These are phyloP conservation scores for Coemansia sp. DNA, from an alignment of 192 early-diverging fungal genomes.

Conservation along the genomic window DNA sequence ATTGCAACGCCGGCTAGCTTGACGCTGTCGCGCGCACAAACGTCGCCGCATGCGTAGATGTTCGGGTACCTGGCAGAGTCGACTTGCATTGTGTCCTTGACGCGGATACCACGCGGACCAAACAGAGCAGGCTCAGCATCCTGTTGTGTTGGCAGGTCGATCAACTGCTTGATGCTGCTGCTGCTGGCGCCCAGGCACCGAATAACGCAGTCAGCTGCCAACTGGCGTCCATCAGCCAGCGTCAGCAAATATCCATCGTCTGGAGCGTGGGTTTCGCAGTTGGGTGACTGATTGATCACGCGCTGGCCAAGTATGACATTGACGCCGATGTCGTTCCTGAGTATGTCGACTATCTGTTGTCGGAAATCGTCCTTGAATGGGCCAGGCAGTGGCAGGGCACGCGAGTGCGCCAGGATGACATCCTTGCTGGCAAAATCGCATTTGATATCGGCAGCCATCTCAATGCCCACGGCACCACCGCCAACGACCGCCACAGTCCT, in stretches of 20 bases:
- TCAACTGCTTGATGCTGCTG: not conserved
- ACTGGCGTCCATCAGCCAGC: constrained; percentile 7
- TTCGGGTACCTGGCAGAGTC: constrained; percentile 57
- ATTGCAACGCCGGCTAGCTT: constrained; percentile 51
- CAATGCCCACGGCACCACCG: constrained; percentile 76
- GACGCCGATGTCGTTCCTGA: constrained; percentile 30
- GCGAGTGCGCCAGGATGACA: constrained; percentile 47
- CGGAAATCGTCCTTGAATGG: constrained; percentile 45
- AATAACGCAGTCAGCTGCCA: constrained; percentile 24
- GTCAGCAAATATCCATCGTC: constrained; percentile 9
- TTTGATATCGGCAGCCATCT: constrained; percentile 72
- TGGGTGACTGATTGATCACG: constrained; percentile 20
- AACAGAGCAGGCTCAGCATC: constrained; percentile 2
- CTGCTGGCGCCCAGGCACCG: constrained; percentile 30
- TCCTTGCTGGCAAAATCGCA: constrained; percentile 41
- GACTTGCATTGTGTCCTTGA: constrained; percentile 74
- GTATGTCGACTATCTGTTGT: constrained; percentile 14
- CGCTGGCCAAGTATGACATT: constrained; percentile 33
- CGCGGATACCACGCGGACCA: constrained; percentile 31
- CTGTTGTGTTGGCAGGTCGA: constrained; percentile 5
- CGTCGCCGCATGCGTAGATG: constrained; percentile 79
- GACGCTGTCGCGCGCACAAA: constrained; percentile 45
- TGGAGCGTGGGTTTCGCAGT: not conserved
- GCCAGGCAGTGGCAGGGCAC: constrained; percentile 23
- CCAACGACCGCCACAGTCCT: constrained; percentile 64